Conservation (phyloP, 2,329 filamentous ascomycete genomes). For the Aspergillus sp. region DNA sequence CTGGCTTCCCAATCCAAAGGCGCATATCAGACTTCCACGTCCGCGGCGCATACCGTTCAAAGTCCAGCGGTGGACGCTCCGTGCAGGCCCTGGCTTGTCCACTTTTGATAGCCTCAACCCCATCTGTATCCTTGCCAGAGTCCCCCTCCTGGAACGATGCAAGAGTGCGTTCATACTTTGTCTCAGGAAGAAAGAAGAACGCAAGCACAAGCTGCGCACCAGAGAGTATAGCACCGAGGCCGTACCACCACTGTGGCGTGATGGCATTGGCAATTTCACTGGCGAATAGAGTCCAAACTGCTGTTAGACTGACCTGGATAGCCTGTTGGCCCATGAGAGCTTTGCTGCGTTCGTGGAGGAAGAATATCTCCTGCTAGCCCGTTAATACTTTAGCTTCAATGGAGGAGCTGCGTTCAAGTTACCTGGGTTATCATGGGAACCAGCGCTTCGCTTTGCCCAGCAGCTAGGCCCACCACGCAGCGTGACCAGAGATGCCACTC, state of each 20-base stretch:
- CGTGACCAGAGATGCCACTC: constrained; percentile 41
- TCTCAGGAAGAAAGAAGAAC: constrained; percentile 45
- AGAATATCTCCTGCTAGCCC: constrained; percentile 39
- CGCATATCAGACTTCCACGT: constrained; percentile 40
- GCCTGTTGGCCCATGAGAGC: constrained; percentile 43
- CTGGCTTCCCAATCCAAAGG: constrained; percentile 40
- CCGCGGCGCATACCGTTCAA: constrained; percentile 35
- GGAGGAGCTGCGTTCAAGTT: too few species aligned
- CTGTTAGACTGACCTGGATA: constrained; percentile 41
- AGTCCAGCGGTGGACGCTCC: constrained; percentile 33
- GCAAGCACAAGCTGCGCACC: constrained; percentile 37
- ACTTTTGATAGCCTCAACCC: neutral
- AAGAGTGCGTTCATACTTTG: constrained; percentile 41
- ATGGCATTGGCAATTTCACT: constrained; percentile 45
- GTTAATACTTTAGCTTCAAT: too few species aligned
- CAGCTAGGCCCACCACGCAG: constrained; percentile 41
- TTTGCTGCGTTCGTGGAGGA: constrained; percentile 46
- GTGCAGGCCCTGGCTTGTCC: constrained; percentile 15
- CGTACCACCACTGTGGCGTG: constrained; percentile 46
- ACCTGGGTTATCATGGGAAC: constrained; percentile 39
- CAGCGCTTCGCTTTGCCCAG: constrained; percentile 46
- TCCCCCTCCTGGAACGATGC: constrained; percentile 38
- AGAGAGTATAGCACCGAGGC: constrained; percentile 38
- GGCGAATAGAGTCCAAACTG: constrained; percentile 42
- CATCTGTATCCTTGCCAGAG: constrained; percentile 10